phyloP scores from a whole-genome alignment of 768 basidiomycete species.

The Termitomyces sp. region DNA sequence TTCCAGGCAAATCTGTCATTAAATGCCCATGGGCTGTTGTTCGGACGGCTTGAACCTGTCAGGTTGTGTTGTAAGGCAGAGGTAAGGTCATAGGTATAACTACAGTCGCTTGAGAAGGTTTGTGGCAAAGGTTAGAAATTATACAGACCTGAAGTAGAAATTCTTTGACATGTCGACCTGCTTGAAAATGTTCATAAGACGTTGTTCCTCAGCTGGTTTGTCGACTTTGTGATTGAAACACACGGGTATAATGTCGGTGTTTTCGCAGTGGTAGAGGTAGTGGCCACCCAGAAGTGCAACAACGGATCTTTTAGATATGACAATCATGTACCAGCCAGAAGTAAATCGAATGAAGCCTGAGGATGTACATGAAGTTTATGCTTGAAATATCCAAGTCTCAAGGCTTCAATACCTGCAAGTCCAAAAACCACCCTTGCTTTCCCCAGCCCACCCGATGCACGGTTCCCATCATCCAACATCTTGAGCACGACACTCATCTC shows the following conservation, averaged over 20 bases:
- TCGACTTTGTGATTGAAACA: slow-evolving; percentile 80
- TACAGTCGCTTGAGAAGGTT: slow-evolving; percentile 21
- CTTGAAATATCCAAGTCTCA: background rate
- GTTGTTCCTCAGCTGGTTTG: slow-evolving; percentile 83
- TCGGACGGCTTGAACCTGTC: slow-evolving; percentile 46
- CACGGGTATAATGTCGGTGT: slow-evolving; percentile 78
- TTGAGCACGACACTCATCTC: slow-evolving; percentile 90
- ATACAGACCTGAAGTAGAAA: slow-evolving; percentile 88
- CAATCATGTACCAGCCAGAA: slow-evolving; percentile 93
- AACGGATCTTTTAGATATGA: slow-evolving; percentile 85
- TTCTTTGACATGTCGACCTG: slow-evolving; percentile 99
- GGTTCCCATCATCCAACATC: slow-evolving; percentile 96
- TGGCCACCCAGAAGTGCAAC: slow-evolving; percentile 95
- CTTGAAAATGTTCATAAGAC: slow-evolving; percentile 87
- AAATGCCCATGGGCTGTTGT: slow-evolving; percentile 57
- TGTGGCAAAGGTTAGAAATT: background rate
- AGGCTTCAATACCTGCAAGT: slow-evolving; percentile 56
- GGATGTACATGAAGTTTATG: background rate
- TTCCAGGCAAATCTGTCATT: slow-evolving; percentile 96
- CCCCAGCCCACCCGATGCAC: slow-evolving; percentile 80
- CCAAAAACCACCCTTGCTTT: slow-evolving; percentile 79
- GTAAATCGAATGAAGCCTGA: slow-evolving; percentile 92
- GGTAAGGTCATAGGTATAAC: slow-evolving; percentile 95
- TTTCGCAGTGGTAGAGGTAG: slow-evolving; percentile 95
- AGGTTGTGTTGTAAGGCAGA: slow-evolving; percentile 95